Conservation (phyloP, 1,284 basidiomycete species). For the Leccinum fuscescens region DNA sequence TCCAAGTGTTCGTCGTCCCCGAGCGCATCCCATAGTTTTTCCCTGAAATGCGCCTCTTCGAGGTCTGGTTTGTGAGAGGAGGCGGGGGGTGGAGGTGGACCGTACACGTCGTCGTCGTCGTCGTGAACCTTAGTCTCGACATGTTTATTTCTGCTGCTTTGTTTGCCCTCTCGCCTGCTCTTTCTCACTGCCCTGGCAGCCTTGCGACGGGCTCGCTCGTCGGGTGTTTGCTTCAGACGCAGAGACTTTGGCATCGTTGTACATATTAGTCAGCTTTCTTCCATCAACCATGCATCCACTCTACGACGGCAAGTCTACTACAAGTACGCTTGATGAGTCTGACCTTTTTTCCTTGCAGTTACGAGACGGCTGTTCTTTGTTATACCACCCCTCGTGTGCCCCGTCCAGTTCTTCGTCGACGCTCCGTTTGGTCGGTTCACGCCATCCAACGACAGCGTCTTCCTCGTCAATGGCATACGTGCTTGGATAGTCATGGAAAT, state of each 20-base stretch:
- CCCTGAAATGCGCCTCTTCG: conserved; percentile 63
- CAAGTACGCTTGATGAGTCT: neutral
- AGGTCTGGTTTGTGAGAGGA: conserved; percentile 42
- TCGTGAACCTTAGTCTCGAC: neutral
- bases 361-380: conserved; percentile 32
- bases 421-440: conserved; percentile 81
- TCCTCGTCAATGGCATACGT: conserved; percentile 58
- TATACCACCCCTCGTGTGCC: conserved; percentile 18
- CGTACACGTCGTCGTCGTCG: neutral
- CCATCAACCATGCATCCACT: conserved; percentile 20
- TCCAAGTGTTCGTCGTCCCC: conserved; percentile 69
- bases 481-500: conserved; percentile 88
- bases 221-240: conserved; percentile 68
- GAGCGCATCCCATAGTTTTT: conserved; percentile 68
- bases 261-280: conserved; percentile 1
- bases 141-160: neutral
- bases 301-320: conserved; percentile 27
- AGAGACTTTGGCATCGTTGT: conserved; percentile 53
- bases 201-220: conserved; percentile 51
- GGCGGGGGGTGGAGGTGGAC: neutral
- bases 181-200: conserved; percentile 18
- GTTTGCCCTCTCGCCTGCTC: neutral
- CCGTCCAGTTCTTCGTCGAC: conserved; percentile 45
- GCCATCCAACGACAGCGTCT: conserved; percentile 42
- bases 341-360: conserved; percentile 20